A percentile compares a stretch with the other conserved stretches of the same genome.
phyloP scores from a whole-genome alignment of 345 rosid genomes.

The Citrus unshiu region DNA sequence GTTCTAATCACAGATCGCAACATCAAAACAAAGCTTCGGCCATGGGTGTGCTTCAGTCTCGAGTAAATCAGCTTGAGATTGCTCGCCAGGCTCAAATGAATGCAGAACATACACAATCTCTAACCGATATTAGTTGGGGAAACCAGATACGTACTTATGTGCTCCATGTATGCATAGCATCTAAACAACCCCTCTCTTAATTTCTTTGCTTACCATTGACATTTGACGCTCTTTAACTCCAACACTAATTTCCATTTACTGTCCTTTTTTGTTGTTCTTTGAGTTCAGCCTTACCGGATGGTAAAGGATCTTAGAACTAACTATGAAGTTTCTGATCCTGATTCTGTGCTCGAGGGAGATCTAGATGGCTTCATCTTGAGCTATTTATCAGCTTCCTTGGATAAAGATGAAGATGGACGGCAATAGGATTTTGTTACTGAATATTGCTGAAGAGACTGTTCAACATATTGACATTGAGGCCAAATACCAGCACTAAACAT shows the following conservation, averaged over 20 bases:
- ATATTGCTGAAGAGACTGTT: slow-evolving; percentile 10
- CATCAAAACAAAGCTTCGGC: slow-evolving; percentile 94
- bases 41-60: slow-evolving; percentile 92
- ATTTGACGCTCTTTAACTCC: neutral
- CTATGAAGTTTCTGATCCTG: slow-evolving; percentile 86
- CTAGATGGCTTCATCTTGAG: slow-evolving; percentile 79
- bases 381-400: slow-evolving; percentile 71
- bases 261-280: neutral
- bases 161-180: slow-evolving; percentile 57
- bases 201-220: neutral
- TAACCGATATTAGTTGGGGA: slow-evolving; percentile 91
- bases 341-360: slow-evolving; percentile 86
- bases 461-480: neutral
- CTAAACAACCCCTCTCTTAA: neutral
- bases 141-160: slow-evolving; percentile 90
- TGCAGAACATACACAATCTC: slow-evolving; percentile 86
- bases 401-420: slow-evolving; percentile 39
- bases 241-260: neutral
- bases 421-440: slow-evolving; percentile 16
- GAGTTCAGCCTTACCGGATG: slow-evolving; percentile 79
- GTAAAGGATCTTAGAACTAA: slow-evolving; percentile 94
- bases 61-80: slow-evolving; percentile 87
- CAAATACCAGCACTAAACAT: neutral
- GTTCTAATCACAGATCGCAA: slow-evolving; percentile 50
- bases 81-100: slow-evolving; percentile 89